Conservation (phyloP, 106 monocot genomes). For the Triglochin maritima region DNA sequence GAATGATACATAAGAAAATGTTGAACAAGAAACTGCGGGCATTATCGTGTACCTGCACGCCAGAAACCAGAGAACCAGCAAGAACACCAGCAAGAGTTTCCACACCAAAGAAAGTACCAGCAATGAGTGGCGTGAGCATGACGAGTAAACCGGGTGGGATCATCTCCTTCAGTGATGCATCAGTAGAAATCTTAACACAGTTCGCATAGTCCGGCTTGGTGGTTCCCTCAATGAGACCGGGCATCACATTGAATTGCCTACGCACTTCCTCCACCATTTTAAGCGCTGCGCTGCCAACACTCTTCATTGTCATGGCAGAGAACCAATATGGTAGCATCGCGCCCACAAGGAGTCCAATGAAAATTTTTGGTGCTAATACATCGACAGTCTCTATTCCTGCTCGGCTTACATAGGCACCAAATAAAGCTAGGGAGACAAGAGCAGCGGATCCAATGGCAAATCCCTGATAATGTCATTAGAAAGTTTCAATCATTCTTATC, state of each 20-base stretch:
- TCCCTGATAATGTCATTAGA: slow-evolving; percentile 17
- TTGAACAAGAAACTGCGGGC: background rate
- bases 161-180: slow-evolving; percentile 36
- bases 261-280: slow-evolving; percentile 68
- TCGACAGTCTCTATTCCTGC: slow-evolving; percentile 39
- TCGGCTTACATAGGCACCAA: slow-evolving; percentile 58
- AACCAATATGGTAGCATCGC: slow-evolving; percentile 82
- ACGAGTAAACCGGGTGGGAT: slow-evolving; percentile 52
- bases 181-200: slow-evolving; percentile 64
- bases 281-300: slow-evolving; percentile 51
- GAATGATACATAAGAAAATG: background rate
- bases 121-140: slow-evolving; percentile 40
- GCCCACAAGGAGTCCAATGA: slow-evolving; percentile 49
- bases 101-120: slow-evolving; percentile 55
- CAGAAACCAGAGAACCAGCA: slow-evolving; percentile 54
- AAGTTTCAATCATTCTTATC: background rate
- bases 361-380: slow-evolving; percentile 45
- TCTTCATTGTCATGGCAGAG: slow-evolving; percentile 66
- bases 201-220: slow-evolving; percentile 51
- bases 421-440: slow-evolving; percentile 17
- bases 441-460: slow-evolving; percentile 55
- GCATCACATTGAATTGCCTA: slow-evolving; percentile 49
- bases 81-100: slow-evolving; percentile 58
- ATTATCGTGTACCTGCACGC: slow-evolving; percentile 36
- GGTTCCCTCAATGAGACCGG: slow-evolving; percentile 55